These are phyloP conservation scores for Helotiales sp. DNA, from an alignment of 2,329 filamentous ascomycete species.

Conservation along the genomic window DNA sequence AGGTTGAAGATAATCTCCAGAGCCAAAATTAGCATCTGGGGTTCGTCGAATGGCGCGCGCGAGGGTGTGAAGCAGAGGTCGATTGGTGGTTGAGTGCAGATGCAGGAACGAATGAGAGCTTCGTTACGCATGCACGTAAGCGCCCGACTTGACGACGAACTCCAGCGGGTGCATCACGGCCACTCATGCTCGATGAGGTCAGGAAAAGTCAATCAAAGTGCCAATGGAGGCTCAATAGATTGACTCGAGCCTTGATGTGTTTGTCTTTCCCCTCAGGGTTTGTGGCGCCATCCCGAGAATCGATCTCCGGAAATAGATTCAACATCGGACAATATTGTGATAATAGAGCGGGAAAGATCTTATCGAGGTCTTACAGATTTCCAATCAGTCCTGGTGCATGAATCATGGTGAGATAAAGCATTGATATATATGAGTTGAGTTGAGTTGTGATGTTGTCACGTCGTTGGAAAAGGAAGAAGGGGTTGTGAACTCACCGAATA, in stretches of 20 bases:
- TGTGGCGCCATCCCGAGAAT: neutral
- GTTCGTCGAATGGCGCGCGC: slow-evolving; percentile 24
- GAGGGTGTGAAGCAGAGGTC: slow-evolving; percentile 10
- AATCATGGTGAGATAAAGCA: too few species aligned
- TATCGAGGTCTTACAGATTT: too few species aligned
- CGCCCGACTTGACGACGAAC: neutral
- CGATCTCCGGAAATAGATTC: neutral
- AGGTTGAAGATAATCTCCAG: slow-evolving; percentile 17
- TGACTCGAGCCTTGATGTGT: neutral
- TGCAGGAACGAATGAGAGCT: slow-evolving; percentile 15
- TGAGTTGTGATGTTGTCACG: too few species aligned
- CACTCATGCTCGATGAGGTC: neutral
- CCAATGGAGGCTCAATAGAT: neutral
- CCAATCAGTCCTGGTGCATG: too few species aligned
- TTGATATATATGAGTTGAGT: too few species aligned
- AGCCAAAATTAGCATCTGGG: slow-evolving; percentile 25
- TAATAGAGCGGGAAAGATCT: too few species aligned
- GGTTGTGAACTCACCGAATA: too few species aligned
- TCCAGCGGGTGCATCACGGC: neutral
- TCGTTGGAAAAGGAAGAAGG: too few species aligned
- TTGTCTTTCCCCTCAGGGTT: neutral
- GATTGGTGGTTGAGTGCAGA: slow-evolving; percentile 19
- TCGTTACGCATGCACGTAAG: slow-evolving; percentile 1
- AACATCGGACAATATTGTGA: neutral
- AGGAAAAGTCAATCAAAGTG: neutral